phyloP scores from a whole-genome alignment of 2,329 filamentous ascomycete genomes.

The Colletotrichum plurivorum region DNA sequence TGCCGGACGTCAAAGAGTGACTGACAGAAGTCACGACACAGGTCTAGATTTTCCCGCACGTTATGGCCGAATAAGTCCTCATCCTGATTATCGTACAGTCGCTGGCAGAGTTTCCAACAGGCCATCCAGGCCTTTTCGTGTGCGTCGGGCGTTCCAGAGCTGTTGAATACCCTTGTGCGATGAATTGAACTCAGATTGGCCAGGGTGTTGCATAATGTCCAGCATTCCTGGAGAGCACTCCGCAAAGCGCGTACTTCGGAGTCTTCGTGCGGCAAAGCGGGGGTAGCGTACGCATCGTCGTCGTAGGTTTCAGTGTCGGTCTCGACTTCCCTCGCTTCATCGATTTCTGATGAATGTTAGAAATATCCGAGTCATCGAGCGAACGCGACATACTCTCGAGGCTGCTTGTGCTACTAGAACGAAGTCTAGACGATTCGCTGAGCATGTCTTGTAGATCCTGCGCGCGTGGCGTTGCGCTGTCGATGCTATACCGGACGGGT shows the following conservation, averaged over 20 bases:
- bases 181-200: conserved; percentile 88
- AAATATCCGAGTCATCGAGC: background rate
- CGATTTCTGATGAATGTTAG: conserved; percentile 64
- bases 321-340: conserved; percentile 66
- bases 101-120: conserved; percentile 94
- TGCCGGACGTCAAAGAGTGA: conserved; percentile 88
- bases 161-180: conserved; percentile 83
- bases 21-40: conserved; percentile 94
- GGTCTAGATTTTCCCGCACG: conserved; percentile 82
- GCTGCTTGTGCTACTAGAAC: conserved; percentile 79
- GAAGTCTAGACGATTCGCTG: conserved; percentile 66
- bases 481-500: conserved; percentile 74
- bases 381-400: conserved; percentile 76
- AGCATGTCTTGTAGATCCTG: conserved; percentile 85
- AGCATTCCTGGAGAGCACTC: conserved; percentile 87
- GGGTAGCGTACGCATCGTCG: conserved; percentile 60
- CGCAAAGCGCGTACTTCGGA: conserved; percentile 78
- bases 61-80: conserved; percentile 77
- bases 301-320: conserved; percentile 70
- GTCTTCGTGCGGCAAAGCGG: conserved; percentile 60
- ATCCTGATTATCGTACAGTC: conserved; percentile 85
- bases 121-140: conserved; percentile 94
- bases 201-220: conserved; percentile 93
- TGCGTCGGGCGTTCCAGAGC: conserved; percentile 79
- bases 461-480: conserved; percentile 83